Conservation (phyloP, 164 flowering plant genomes). For the Liquidambar formosana region DNA sequence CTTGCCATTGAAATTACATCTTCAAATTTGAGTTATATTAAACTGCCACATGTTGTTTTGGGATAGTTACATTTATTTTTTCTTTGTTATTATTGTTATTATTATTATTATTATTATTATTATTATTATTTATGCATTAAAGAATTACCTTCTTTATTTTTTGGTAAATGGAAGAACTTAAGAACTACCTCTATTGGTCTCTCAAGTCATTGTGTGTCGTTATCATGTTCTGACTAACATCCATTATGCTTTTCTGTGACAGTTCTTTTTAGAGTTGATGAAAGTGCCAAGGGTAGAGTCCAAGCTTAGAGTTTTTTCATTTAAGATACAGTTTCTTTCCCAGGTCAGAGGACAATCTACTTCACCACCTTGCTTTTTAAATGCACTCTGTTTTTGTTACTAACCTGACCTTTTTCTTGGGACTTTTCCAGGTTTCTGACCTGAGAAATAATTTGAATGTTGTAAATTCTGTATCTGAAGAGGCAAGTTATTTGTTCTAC, state of each 20-base stretch:
- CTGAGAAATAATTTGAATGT: constrained; percentile 47
- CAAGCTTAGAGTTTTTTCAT: constrained; percentile 92
- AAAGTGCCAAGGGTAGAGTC: constrained; percentile 95
- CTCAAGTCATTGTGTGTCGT: neutral
- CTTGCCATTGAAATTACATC: neutral
- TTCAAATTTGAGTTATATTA: neutral
- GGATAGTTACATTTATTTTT: no score
- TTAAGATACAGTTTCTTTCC: constrained; percentile 74
- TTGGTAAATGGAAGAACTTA: no score
- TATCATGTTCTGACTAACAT: constrained; percentile 8
- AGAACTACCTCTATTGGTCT: neutral
- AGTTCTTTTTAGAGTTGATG: constrained; percentile 96
- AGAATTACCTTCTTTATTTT: no score
- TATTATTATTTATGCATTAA: no score
- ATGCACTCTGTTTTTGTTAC: constrained; percentile 10
- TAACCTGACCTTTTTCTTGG: constrained; percentile 9
- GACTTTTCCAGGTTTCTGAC: constrained; percentile 56
- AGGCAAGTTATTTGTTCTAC: constrained; percentile 38
- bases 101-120: no score
- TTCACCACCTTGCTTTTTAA: neutral
- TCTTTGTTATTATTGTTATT: no score
- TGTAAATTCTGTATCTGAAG: constrained; percentile 57
- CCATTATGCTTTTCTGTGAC: constrained; percentile 22
- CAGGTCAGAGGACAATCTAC: constrained; percentile 55
- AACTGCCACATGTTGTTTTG: neutral